phyloP scores from a whole-genome alignment of 805 yeast genomes.

The Candida andamanensis region DNA sequence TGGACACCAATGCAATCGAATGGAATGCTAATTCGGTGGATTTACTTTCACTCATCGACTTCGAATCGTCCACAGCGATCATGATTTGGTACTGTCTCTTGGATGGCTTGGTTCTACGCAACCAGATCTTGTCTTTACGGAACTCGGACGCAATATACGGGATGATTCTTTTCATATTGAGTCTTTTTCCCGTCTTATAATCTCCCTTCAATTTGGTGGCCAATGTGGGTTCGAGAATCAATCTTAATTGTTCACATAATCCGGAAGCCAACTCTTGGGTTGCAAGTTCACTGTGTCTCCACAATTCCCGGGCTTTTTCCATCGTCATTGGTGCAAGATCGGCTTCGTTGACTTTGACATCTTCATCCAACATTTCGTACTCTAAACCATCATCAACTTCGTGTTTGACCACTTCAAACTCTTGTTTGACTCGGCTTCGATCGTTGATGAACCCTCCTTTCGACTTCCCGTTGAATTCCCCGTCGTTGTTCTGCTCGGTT shows the following conservation, averaged over 20 bases:
- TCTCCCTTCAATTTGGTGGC: constrained; percentile 96
- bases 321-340: constrained; percentile 43
- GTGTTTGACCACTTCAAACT: constrained; percentile 17
- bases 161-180: constrained; percentile 95
- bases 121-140: constrained; percentile 97
- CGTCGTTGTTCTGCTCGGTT: constrained; percentile 31
- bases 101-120: constrained; percentile 94
- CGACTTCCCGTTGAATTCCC: constrained; percentile 45
- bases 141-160: constrained; percentile 97
- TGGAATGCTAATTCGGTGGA: constrained; percentile 91
- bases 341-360: constrained; percentile 12
- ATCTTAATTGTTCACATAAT: constrained; percentile 85
- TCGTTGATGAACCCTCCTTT: constrained; percentile 50
- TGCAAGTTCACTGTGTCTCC: constrained; percentile 80
- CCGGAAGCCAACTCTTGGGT: constrained; percentile 85
- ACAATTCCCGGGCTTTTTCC: constrained; percentile 68
- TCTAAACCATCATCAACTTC: constrained; percentile 16
- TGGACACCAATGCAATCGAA: constrained; percentile 87
- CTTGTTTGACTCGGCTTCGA: constrained; percentile 29
- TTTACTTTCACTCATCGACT: constrained; percentile 92
- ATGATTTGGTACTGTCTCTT: constrained; percentile 95
- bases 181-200: constrained; percentile 92
- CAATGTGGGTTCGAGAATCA: constrained; percentile 90
- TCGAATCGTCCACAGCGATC: constrained; percentile 96
- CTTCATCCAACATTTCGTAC: constrained; percentile 14